A percentile compares a stretch with the other conserved stretches of the same genome.
Evolutionary conservation across 2,329 filamentous ascomycete genomes (phyloP).

Genomic region (Fusarium camptoceras): DNA sequence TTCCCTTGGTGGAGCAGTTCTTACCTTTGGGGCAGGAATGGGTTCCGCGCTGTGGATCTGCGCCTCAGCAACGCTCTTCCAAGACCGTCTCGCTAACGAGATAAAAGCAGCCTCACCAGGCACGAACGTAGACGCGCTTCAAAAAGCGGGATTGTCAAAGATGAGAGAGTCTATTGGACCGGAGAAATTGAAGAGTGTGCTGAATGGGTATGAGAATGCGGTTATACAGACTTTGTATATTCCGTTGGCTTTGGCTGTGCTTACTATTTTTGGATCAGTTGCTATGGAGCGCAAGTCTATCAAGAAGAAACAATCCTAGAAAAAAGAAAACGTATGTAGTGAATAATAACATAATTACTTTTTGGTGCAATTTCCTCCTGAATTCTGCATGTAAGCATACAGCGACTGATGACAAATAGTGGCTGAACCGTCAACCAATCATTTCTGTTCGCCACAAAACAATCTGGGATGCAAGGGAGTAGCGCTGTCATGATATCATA

Average conservation of each 20-base stretch:
- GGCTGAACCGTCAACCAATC: neutral
- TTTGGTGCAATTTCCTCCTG: neutral
- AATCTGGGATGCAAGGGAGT: neutral
- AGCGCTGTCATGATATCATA: neutral
- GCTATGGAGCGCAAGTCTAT: constrained; percentile 42
- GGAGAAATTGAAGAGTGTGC: constrained; percentile 17
- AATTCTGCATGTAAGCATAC: neutral
- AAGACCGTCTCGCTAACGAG: constrained; percentile 32
- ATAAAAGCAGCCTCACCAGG: constrained; percentile 27
- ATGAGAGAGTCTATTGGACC: constrained; percentile 33
- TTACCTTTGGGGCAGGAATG: constrained; percentile 42
- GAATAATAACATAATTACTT: too few species aligned
- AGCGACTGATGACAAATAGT: too few species aligned
- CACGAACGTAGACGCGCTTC: constrained; percentile 10
- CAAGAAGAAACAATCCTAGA: constrained; percentile 37
- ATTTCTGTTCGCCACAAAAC: neutral
- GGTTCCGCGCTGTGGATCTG: constrained; percentile 43
- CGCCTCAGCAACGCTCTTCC: constrained; percentile 43
- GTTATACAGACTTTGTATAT: constrained; percentile 43
- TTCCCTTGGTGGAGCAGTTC: constrained; percentile 40
- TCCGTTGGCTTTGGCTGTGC: constrained; percentile 30
- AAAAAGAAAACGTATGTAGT: too few species aligned
- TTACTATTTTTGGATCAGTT: constrained; percentile 35
- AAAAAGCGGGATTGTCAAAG: constrained; percentile 27
- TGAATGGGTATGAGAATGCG: constrained; percentile 39